Conservation (phyloP, 2,329 filamentous ascomycete species). For the Phoma sp. region DNA sequence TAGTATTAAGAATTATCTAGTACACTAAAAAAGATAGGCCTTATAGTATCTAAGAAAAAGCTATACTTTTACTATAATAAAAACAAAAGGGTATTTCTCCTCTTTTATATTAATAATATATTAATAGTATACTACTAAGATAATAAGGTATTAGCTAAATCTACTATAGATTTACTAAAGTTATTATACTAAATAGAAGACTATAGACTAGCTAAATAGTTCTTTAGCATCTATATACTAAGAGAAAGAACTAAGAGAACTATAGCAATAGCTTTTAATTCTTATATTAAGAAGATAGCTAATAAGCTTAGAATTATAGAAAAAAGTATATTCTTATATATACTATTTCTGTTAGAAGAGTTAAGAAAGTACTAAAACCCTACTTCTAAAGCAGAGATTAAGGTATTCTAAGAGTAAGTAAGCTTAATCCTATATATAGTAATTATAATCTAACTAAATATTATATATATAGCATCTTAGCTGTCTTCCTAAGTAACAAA, state of each 20-base stretch:
- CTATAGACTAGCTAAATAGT: not conserved
- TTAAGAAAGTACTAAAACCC: not conserved
- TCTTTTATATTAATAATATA: not conserved
- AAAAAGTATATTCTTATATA: not conserved
- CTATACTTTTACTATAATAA: not conserved
- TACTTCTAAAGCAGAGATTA: not conserved
- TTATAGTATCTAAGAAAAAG: not conserved
- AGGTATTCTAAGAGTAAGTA: slow-evolving; percentile 1
- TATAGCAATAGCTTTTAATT: no score
- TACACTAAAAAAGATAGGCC: not conserved
- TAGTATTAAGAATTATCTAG: not conserved
- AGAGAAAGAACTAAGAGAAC: no score
- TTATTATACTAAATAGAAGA: not conserved
- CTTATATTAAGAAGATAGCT: no score
- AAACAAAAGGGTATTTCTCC: not conserved
- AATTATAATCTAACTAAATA: not conserved
- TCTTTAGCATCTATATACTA: not conserved
- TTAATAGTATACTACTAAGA: not conserved
- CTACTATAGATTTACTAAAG: not conserved
- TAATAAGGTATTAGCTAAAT: no score
- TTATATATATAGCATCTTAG: not conserved
- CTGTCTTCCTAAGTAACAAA: not conserved
- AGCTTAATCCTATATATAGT: not conserved
- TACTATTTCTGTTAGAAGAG: not conserved
- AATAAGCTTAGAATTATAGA: not conserved